Base-by-base conservation (phyloP, 306 rosid genomes). In the Rosa lucieae region DNA sequence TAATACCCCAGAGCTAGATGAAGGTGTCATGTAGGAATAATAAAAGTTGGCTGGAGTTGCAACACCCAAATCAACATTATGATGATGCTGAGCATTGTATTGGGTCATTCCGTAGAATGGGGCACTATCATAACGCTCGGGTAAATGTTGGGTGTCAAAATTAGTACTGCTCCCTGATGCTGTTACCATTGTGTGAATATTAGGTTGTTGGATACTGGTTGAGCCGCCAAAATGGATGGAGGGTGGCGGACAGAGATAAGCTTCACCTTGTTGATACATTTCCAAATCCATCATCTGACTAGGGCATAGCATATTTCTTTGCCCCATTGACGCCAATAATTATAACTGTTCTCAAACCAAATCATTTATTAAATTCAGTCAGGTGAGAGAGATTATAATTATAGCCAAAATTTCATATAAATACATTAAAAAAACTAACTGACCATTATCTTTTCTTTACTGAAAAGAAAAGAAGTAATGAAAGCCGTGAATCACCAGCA, bases 251-350 rank as follows among this genome's bases (percentile, higher is more conserved):
- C 79, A 92, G 78, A 80, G 77, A 88, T 90, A 87, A 69, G 85
- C 93, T 82, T 86, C 89, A 61, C 90, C 83, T 65, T 85, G 97
- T 81, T 83, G 94, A 85, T 90, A 89, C 89, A 87, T 88, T 70
- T 92, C 93, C n/a, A 86, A 81, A 84, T 85, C 95, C 37, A 86
- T 89, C 88, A 89, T 86, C 82, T 76, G 89, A 84, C 67, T 78
- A 61, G 80, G 78, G 78, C 72, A 86, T 48, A 81, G 72, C 73
- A 86, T 72, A 75, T 79, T 75, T 63, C 89, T 84, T 37, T 88
- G 89, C 82, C 87, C 88, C 95, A 89, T 91, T 79, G 77, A 44
- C 72, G 51, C 72, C 67, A 67, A 84, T 82, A 81, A 61, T 77
- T 55, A 80, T 81, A 87, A 88, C 89, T 80, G 78, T 70, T 75